These are phyloP conservation scores for Backusella liffmaniae DNA, from an alignment of 192 early-diverging fungal genomes.

Conservation along the genomic window DNA sequence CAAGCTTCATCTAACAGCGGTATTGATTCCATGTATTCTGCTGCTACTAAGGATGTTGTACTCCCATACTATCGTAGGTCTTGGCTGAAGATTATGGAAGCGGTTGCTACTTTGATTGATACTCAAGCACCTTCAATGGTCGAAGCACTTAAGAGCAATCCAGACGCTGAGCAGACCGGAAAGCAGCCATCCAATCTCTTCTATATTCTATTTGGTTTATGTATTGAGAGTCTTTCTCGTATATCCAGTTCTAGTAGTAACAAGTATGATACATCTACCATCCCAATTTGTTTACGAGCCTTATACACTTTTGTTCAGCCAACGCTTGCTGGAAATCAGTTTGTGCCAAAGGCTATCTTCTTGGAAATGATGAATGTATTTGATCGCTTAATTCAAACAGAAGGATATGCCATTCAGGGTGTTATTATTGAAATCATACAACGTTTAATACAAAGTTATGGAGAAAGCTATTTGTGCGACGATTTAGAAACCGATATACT, in stretches of 20 bases:
- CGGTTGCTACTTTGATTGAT: constrained; percentile 52
- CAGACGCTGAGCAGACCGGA: constrained; percentile 13
- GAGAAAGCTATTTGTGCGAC: constrained; percentile 32
- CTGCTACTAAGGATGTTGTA: constrained; percentile 65
- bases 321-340: constrained; percentile 30
- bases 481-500: constrained; percentile 34
- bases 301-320: constrained; percentile 55
- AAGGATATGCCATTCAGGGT: constrained; percentile 57
- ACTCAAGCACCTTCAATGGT: constrained; percentile 45
- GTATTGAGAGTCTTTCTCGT: constrained; percentile 56
- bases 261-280: constrained; percentile 35
- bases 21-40: constrained; percentile 61
- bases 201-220: constrained; percentile 70
- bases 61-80: constrained; percentile 60
- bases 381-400: constrained; percentile 70
- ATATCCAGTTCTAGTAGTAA: constrained; percentile 38
- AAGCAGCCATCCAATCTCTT: constrained; percentile 42
- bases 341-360: constrained; percentile 52
- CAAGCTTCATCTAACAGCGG: constrained; percentile 39
- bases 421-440: constrained; percentile 51
- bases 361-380: constrained; percentile 70
- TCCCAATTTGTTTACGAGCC: constrained; percentile 52
- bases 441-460: constrained; percentile 46
- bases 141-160: constrained; percentile 37
- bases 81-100: constrained; percentile 57